Evolutionary conservation across 1,139 yeast species (phyloP).

Genomic region (Scheffersomyces segobiensis): DNA sequence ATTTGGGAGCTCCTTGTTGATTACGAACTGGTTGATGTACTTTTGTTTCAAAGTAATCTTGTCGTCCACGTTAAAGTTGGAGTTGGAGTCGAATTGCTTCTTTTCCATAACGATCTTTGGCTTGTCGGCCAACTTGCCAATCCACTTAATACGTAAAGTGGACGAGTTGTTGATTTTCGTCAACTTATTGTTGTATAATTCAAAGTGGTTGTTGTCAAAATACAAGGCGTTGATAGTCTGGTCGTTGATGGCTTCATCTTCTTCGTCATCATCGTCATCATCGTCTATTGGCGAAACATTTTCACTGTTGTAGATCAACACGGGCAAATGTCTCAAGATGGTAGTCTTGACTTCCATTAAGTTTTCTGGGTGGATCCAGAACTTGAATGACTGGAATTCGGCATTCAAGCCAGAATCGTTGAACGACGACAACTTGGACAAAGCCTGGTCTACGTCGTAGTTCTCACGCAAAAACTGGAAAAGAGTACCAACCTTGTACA

Average conservation of each 20-base stretch:
- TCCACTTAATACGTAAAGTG: slow-evolving; percentile 86
- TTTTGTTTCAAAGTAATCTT: slow-evolving; percentile 76
- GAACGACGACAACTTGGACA: slow-evolving; percentile 47
- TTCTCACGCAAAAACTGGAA: slow-evolving; percentile 82
- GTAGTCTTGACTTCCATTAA: slow-evolving; percentile 96
- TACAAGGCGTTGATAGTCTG: slow-evolving; percentile 86
- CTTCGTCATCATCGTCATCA: slow-evolving; percentile 17
- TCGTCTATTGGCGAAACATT: slow-evolving; percentile 16
- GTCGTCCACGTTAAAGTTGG: slow-evolving; percentile 55
- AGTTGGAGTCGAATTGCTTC: slow-evolving; percentile 62
- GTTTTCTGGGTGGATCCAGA: slow-evolving; percentile 96
- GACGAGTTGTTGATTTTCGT: slow-evolving; percentile 69
- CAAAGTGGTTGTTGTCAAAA: slow-evolving; percentile 82
- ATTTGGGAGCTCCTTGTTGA: slow-evolving; percentile 18
- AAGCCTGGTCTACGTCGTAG: slow-evolving; percentile 39
- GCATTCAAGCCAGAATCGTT: slow-evolving; percentile 51
- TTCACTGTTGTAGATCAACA: slow-evolving; percentile 67
- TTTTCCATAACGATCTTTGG: slow-evolving; percentile 81
- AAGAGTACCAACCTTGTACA: slow-evolving; percentile 78
- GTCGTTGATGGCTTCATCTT: slow-evolving; percentile 41
- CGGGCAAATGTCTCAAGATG: slow-evolving; percentile 90
- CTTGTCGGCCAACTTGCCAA: slow-evolving; percentile 74
- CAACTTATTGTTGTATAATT: slow-evolving; percentile 81
- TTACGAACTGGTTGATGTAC: slow-evolving; percentile 63
- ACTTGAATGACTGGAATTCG: slow-evolving; percentile 77